Base-by-base conservation (phyloP, 495 filamentous ascomycete genomes). In the Articulospora tetracladia region DNA sequence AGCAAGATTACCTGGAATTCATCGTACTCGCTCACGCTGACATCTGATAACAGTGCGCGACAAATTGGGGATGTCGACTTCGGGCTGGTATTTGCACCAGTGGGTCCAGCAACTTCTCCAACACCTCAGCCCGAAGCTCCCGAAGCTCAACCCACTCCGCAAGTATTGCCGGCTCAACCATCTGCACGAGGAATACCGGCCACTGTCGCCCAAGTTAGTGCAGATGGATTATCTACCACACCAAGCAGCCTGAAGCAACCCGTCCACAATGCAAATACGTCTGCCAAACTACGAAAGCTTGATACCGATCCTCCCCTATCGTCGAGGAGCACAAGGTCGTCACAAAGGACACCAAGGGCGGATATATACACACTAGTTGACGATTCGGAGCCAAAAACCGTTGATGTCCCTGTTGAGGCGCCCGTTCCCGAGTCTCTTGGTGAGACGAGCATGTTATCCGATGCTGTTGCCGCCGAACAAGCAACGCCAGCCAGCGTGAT, bases 11-110 rank as follows among this genome's bases (percentile, higher is more conserved):
- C 24, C 39, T 19, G 15, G 1, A 19, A 26, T n/a, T n/a, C n/a
- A 34, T 52, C 22, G 55, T 51, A 13, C 11, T 7, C 30, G 15
- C 24, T 12, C 22, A 30, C 8, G 49, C 54, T 61, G 36, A 54
- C 39, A 39, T n/a, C 30, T 51, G 6, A 32, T 47, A 15, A 39
- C 24, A 69, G 64, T 44, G 63, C 56, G 41, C 64, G 62, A 23
- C 62, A 67, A 34, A 48, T 65, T 12, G 65, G 63, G 59, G 65
- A 69, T 57, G 62, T 69, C 12, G 67, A 69, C 53, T 69, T 69
- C 50, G 64, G 52, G 3, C 36, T 67, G 30, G 25, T 47, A n/a
- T 63, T 69, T 52, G 39, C 39, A 44, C 65, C 65, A 47, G 47
- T 55, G 3, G 53, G 47, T 34, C 39, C 64, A 39, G n/a, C 58